phyloP scores from a whole-genome alignment of 2,329 filamentous ascomycete species.

The Alternaria postmessia region DNA sequence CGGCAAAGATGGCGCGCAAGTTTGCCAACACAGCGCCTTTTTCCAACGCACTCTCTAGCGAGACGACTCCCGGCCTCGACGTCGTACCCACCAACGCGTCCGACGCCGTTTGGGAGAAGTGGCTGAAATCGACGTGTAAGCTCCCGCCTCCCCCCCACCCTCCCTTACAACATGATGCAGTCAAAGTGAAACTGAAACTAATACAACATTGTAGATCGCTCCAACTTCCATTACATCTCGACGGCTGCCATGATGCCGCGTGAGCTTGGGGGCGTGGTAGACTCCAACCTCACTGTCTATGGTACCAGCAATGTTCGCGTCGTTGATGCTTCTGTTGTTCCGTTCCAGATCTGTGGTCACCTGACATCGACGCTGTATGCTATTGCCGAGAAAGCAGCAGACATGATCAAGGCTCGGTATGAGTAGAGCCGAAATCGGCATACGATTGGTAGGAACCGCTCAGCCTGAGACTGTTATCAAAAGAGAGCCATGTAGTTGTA shows the following conservation, averaged over 20 bases:
- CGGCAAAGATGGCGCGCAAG: neutral
- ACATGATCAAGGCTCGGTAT: constrained; percentile 1
- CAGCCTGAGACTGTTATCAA: neutral
- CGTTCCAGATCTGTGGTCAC: constrained; percentile 2
- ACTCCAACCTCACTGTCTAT: neutral
- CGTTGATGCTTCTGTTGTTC: constrained; percentile 2
- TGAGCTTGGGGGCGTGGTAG: constrained; percentile 2
- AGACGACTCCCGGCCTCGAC: neutral
- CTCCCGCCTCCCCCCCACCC: too few relatives aligned
- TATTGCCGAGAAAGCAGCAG: constrained; percentile 2
- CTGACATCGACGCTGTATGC: constrained; percentile 2
- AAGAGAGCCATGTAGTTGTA: neutral
- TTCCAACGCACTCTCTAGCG: neutral
- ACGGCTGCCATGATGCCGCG: constrained; percentile 2
- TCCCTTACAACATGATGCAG: neutral
- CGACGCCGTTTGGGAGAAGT: neutral
- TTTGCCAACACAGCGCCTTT: constrained; percentile 1
- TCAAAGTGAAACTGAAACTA: neutral
- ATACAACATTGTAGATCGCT: neutral
- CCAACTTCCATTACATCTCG: constrained; percentile 1
- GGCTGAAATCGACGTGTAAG: constrained; percentile 4
- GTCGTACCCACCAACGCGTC: neutral
- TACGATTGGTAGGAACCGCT: neutral
- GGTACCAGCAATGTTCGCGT: constrained; percentile 5
- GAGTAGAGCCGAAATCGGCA: neutral